Base-by-base conservation (phyloP, 345 rosid genomes). In the Reutealis trisperma region DNA sequence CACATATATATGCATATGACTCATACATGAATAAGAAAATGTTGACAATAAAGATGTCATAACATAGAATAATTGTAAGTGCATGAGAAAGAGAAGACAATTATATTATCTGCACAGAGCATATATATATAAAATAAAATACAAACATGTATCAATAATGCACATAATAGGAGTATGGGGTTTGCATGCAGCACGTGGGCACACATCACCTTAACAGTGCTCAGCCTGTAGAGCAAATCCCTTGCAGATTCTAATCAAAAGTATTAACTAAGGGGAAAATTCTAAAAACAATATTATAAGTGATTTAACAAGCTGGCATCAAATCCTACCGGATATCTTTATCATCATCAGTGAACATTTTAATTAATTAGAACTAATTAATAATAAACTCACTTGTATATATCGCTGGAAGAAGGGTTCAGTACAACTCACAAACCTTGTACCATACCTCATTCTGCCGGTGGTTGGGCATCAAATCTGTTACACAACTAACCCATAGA, bases 391-490 rank as follows among this genome's bases (percentile, higher is more conserved):
- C 37, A 45, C 12, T 18, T 19, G 67, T 21, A 18, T 54, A 25
- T 32, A 44, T 47, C 9, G 69, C 68, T 32, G 74, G 51, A 62
- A 62, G 51, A 62, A 62, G 49, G 24, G 8, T 11, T 24, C 13
- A 27, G 9, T 15, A 70, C 79, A 61, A 22, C 74, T 27, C 61
- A n/a, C 47, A 61, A 63, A 58, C 67, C 52, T 34, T 8, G n/a
- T 54, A 59, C 47, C 1, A 67, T 45, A 60, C 24, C 70, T 32
- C 58, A 61, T 22, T 22, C 70, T 77, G 75, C 52, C 41, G 71
- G 71, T 42, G 63, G 76, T 42, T 77, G 70, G 59, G 51, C 3
- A 11, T 16, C 19, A 34, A 37, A 47, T 59, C 52, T 49, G 22
- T 16, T 37, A 14, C 18, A 5, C 63, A 63, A 19, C 59, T 42